These are phyloP conservation scores for Cyamopsis tetragonoloba DNA, from an alignment of 306 rosid species.

Conservation along the genomic window DNA sequence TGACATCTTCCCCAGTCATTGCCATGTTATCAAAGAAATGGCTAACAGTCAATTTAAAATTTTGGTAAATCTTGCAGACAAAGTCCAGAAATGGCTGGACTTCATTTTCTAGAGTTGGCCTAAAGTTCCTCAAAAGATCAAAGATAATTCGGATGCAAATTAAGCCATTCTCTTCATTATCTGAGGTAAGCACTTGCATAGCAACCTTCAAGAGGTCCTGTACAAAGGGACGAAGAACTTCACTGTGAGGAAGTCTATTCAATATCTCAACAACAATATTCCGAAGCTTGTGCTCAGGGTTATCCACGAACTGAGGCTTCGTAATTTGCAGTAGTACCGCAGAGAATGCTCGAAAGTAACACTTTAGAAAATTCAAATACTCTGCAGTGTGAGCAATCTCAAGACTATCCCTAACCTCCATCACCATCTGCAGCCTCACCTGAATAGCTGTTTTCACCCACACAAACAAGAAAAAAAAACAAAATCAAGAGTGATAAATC, in stretches of 20 bases:
- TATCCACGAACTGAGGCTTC: conserved; percentile 81
- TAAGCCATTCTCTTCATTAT: conserved; percentile 91
- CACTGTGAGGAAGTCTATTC: conserved; percentile 94
- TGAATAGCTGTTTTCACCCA: conserved; percentile 54
- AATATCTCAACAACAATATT: conserved; percentile 91
- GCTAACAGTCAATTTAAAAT: conserved; percentile 72
- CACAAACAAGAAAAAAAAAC: not conserved
- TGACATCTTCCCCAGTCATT: conserved; percentile 59
- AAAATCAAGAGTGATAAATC: too few relatives aligned
- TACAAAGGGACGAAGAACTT: conserved; percentile 94
- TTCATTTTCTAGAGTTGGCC: conserved; percentile 83
- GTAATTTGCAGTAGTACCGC: conserved; percentile 66
- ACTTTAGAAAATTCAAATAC: conserved; percentile 88
- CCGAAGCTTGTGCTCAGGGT: conserved; percentile 84
- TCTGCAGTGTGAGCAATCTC: conserved; percentile 98
- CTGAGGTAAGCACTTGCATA: conserved; percentile 88
- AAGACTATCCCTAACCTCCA: conserved; percentile 97
- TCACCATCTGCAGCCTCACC: conserved; percentile 83
- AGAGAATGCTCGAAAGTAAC: conserved; percentile 84
- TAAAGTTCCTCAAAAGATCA: conserved; percentile 89
- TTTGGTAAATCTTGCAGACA: conserved; percentile 89
- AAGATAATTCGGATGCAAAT: conserved; percentile 88
- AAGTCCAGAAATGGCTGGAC: conserved; percentile 96
- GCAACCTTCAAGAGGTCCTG: conserved; percentile 97
- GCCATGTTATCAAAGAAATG: conserved; percentile 79